Percentiles rank a stretch among this genome's conserved stretches.
phyloP scores from a whole-genome alignment of 495 filamentous ascomycete genomes.

The Ascodesmis nigricans region DNA sequence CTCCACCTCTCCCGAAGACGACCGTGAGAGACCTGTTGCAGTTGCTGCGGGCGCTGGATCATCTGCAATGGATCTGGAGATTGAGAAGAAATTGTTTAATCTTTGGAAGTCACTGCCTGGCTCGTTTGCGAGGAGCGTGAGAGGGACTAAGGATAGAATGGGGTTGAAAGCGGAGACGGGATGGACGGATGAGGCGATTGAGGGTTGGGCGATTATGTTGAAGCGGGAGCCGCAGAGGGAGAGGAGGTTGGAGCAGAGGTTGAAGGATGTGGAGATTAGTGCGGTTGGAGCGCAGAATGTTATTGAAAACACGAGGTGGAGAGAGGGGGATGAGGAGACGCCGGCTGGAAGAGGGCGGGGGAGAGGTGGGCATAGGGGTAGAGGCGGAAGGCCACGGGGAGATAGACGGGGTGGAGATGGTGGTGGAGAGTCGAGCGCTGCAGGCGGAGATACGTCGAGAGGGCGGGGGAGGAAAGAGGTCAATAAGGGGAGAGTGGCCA shows the following conservation, averaged over 20 bases:
- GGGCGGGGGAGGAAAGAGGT: slow-evolving; percentile 42
- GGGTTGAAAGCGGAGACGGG: slow-evolving; percentile 54
- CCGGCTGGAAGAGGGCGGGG: slow-evolving; percentile 23
- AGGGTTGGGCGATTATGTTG: slow-evolving; percentile 84
- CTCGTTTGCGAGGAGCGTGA: slow-evolving; percentile 45
- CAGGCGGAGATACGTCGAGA: slow-evolving; percentile 35
- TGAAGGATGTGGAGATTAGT: slow-evolving; percentile 24
- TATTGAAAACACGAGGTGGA: slow-evolving; percentile 17
- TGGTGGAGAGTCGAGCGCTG: slow-evolving; percentile 28
- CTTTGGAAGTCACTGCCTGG: slow-evolving; percentile 39
- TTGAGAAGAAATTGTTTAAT: slow-evolving; percentile 36
- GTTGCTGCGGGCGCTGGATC: slow-evolving; percentile 12
- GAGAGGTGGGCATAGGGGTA: slow-evolving; percentile 24
- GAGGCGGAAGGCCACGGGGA: slow-evolving; percentile 31
- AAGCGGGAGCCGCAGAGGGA: slow-evolving; percentile 42
- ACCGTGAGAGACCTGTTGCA: not conserved
- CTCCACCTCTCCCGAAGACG: slow-evolving; percentile 26
- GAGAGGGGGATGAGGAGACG: slow-evolving; percentile 23
- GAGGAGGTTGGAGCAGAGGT: slow-evolving; percentile 41
- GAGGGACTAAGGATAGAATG: slow-evolving; percentile 39
- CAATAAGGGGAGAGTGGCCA: slow-evolving; percentile 37
- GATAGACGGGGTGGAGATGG: slow-evolving; percentile 28
- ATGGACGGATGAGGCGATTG: slow-evolving; percentile 84
- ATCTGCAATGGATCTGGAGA: slow-evolving; percentile 26
- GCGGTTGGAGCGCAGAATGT: slow-evolving; percentile 3